Evolutionary conservation across 495 filamentous ascomycete genomes (phyloP).

Genomic region (Aspergillus egyptiacus): DNA sequence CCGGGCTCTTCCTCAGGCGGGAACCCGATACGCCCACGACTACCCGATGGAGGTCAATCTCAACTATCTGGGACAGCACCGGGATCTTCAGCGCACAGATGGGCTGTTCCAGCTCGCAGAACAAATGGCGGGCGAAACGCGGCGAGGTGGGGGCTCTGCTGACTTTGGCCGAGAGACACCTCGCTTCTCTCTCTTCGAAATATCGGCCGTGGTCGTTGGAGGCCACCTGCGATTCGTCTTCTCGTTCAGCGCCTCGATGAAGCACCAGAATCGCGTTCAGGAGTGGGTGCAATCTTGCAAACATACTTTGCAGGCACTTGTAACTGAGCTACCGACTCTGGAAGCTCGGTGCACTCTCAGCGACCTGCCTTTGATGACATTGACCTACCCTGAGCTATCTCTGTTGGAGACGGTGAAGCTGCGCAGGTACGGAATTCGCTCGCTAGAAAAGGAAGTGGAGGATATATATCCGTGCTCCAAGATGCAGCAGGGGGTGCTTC

Average conservation of each 20-base stretch:
- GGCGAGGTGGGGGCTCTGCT: constrained; percentile 40
- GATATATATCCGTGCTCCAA: constrained; percentile 61
- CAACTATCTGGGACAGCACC: constrained; percentile 50
- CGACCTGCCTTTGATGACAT: constrained; percentile 41
- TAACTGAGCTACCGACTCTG: background rate
- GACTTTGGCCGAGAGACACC: constrained; percentile 53
- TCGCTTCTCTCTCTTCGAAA: constrained; percentile 62
- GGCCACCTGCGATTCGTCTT: constrained; percentile 57
- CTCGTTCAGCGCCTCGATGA: constrained; percentile 54
- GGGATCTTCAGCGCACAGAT: constrained; percentile 39
- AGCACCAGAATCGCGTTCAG: constrained; percentile 50
- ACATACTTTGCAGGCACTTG: background rate
- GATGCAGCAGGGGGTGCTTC: constrained; percentile 61
- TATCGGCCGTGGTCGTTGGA: constrained; percentile 52
- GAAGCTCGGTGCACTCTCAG: background rate
- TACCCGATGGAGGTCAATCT: constrained; percentile 56
- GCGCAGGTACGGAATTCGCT: constrained; percentile 39
- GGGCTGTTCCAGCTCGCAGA: constrained; percentile 16
- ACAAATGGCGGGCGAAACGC: constrained; percentile 41
- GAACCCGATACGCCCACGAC: constrained; percentile 24
- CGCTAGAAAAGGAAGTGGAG: constrained; percentile 42
- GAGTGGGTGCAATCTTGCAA: constrained; percentile 8
- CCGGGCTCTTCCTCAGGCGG: constrained; percentile 5
- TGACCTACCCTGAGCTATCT: constrained; percentile 52
- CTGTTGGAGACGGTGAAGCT: constrained; percentile 41